Evolutionary conservation across 2,329 filamentous ascomycete genomes (phyloP).

Genomic region (Trichoderma sp.): DNA sequence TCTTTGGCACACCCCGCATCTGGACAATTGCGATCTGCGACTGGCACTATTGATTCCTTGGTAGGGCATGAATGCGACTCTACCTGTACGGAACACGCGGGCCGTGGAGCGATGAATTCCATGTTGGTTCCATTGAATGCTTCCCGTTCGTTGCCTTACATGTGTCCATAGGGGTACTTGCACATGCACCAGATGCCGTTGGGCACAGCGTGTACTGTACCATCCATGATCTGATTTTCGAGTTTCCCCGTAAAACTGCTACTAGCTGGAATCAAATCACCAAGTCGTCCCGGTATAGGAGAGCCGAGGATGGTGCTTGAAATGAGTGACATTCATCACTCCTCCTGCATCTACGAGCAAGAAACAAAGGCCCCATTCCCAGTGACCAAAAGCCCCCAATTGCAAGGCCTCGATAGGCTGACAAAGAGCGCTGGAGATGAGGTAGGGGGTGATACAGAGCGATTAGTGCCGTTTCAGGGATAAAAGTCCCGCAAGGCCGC

Average conservation of each 20-base stretch:
- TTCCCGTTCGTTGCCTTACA: not conserved
- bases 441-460: constrained; percentile 8
- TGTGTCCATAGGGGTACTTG: not conserved
- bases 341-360: not conserved
- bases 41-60: not conserved
- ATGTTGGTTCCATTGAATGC: not conserved
- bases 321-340: constrained; percentile 6
- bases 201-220: not conserved
- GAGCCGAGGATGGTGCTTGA: not conserved
- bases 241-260: not conserved
- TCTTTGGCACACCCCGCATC: constrained; percentile 13
- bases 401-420: constrained; percentile 4
- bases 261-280: not conserved
- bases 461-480: constrained; percentile 21
- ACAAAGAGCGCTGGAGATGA: constrained; percentile 17
- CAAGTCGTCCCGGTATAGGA: not conserved
- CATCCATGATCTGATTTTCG: not conserved
- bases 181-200: not conserved
- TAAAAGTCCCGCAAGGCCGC: constrained; percentile 16
- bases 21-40: constrained; percentile 1
- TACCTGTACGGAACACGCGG: not conserved
- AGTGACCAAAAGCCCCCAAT: not conserved
- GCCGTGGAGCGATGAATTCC: not conserved
- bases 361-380: not conserved
- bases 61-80: not conserved